These are phyloP conservation scores for Leccinum huronense DNA, from an alignment of 1,284 basidiomycete species.

Conservation along the genomic window DNA sequence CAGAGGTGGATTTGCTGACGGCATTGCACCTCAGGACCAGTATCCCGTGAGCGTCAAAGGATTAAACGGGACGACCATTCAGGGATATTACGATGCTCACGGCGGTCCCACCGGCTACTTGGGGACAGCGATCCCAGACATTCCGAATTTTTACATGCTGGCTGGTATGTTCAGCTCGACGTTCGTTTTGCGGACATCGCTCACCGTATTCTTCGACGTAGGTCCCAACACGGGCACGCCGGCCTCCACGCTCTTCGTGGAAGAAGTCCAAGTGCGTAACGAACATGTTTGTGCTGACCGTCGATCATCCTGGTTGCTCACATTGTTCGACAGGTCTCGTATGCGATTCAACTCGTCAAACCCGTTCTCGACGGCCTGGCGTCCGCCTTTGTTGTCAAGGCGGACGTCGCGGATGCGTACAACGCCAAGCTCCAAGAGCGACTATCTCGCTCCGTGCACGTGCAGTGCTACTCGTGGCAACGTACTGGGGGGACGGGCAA, in stretches of 20 bases:
- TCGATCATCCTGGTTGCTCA: not conserved
- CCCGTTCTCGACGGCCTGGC: slow-evolving; percentile 30
- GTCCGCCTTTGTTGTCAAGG: slow-evolving; percentile 28
- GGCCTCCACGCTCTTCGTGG: slow-evolving; percentile 35
- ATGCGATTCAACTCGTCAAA: slow-evolving; percentile 32
- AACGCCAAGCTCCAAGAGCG: slow-evolving; percentile 28
- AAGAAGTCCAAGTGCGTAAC: slow-evolving; percentile 30
- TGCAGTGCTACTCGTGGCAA: slow-evolving; percentile 32
- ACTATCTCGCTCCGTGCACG: slow-evolving; percentile 24
- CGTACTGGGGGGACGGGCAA: slow-evolving; percentile 29
- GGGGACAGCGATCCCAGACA: slow-evolving; percentile 38
- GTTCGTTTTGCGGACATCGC: not conserved
- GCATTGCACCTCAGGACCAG: slow-evolving; percentile 24
- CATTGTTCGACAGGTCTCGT: slow-evolving; percentile 20
- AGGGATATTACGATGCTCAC: slow-evolving; percentile 36
- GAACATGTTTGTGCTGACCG: not conserved
- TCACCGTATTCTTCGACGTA: slow-evolving; percentile 4
- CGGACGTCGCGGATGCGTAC: slow-evolving; percentile 29
- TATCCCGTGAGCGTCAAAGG: slow-evolving; percentile 33
- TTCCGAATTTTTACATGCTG: slow-evolving; percentile 41
- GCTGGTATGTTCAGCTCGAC: slow-evolving; percentile 16
- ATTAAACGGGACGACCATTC: slow-evolving; percentile 27
- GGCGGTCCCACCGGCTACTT: slow-evolving; percentile 38
- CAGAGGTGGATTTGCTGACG: slow-evolving; percentile 3
- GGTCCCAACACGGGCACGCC: slow-evolving; percentile 36